phyloP scores from a whole-genome alignment of 306 rosid genomes.

The Vigna nakashimae region DNA sequence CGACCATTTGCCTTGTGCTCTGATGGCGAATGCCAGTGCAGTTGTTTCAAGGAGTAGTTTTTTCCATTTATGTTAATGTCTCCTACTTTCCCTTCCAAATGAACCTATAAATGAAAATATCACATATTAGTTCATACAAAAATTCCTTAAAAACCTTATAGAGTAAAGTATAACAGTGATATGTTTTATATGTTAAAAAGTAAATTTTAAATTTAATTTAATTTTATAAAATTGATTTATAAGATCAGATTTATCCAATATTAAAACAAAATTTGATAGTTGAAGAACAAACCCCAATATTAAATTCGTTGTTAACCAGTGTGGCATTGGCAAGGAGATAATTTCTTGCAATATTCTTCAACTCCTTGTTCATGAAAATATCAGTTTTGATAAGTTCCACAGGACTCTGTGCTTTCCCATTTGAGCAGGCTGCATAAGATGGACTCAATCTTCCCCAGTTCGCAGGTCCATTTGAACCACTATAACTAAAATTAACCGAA shows the following conservation, averaged over 20 bases:
- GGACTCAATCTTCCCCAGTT: conserved; percentile 80
- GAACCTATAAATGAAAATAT: conserved; percentile 55
- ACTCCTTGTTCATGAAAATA: conserved; percentile 27
- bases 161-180: no score
- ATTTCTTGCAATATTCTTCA: conserved; percentile 52
- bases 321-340: conserved; percentile 67
- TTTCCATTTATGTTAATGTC: conserved; percentile 59
- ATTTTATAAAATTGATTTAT: no score
- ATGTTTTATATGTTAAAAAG: no score
- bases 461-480: conserved; percentile 63
- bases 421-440: conserved; percentile 54
- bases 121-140: neutral
- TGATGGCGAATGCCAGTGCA: conserved; percentile 93
- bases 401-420: conserved; percentile 78
- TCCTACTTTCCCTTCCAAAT: conserved; percentile 62
- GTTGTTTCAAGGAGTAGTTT: conserved; percentile 62
- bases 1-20: conserved; percentile 73
- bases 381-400: conserved; percentile 50
- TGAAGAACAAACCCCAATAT: conserved; percentile 69
- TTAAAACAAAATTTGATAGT: neutral
- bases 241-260: no score
- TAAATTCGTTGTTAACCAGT: conserved; percentile 65
- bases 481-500: conserved; percentile 56
- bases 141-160: neutral
- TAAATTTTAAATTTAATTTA: no score